A percentile compares a stretch with the other conserved stretches of the same genome.
These are phyloP conservation scores for Neoconidiobolus thromboides DNA, from an alignment of 371 early-diverging fungal genomes.

Conservation along the genomic window DNA sequence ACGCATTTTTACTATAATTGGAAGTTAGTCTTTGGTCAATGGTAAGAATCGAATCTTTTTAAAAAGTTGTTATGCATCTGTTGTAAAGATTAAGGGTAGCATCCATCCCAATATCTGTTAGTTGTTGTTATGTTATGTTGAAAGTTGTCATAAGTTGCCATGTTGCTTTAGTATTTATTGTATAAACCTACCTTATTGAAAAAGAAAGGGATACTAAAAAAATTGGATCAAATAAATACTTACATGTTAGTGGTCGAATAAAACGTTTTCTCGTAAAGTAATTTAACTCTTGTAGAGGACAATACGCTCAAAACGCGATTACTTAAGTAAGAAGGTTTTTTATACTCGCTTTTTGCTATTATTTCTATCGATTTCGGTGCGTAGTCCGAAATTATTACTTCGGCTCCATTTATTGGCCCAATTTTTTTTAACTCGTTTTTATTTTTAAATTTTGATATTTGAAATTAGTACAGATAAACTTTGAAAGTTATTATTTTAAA, in stretches of 20 bases:
- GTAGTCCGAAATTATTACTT: not conserved
- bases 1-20: constrained; percentile 44
- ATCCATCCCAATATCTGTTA: too few species aligned
- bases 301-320: constrained; percentile 2
- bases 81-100: too few species aligned
- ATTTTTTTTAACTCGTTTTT: not conserved
- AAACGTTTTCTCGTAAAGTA: constrained; percentile 1
- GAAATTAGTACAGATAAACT: too few species aligned
- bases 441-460: too few species aligned
- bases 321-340: not conserved
- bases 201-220: not conserved
- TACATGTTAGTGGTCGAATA: too few species aligned
- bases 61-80: too few species aligned
- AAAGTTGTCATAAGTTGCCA: not conserved
- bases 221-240: not conserved
- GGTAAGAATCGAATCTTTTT: too few species aligned
- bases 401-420: not conserved
- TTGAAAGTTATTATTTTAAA: too few species aligned
- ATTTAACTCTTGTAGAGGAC: constrained; percentile 1
- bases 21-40: not conserved
- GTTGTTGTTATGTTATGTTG: too few species aligned
- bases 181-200: not conserved
- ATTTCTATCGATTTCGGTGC: not conserved
- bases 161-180: not conserved
- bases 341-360: not conserved